Conservation (phyloP, 2,329 filamentous ascomycete species). For the Coniochaeta sp. region DNA sequence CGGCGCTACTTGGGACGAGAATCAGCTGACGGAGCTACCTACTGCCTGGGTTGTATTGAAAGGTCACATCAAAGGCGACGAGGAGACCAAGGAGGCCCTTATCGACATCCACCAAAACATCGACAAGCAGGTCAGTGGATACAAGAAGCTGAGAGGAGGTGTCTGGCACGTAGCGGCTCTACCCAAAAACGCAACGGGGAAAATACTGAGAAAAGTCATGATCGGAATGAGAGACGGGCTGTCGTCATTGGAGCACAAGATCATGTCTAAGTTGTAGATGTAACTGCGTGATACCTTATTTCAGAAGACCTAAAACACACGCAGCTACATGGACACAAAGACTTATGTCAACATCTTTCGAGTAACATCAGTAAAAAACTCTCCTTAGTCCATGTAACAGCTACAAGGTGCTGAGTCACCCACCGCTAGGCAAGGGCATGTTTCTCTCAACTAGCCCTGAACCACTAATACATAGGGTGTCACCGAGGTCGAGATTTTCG, state of each 20-base stretch:
- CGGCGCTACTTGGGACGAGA: slow-evolving; percentile 51
- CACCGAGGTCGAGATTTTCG: too few species aligned
- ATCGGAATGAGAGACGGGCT: neutral
- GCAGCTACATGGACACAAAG: too few species aligned
- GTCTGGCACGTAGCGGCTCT: slow-evolving; percentile 61
- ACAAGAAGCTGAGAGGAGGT: slow-evolving; percentile 65
- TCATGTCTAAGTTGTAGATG: neutral
- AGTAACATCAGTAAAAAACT: too few species aligned
- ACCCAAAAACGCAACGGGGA: slow-evolving; percentile 60
- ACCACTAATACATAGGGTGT: too few species aligned
- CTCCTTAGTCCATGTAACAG: too few species aligned
- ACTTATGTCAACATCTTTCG: too few species aligned
- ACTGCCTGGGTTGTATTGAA: slow-evolving; percentile 54
- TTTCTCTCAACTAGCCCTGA: too few species aligned
- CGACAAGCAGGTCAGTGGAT: slow-evolving; percentile 27
- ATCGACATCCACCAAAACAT: slow-evolving; percentile 21
- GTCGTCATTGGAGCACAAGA: neutral
- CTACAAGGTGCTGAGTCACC: too few species aligned
- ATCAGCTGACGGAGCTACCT: slow-evolving; percentile 60
- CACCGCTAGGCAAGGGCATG: too few species aligned
- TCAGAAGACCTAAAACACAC: neutral
- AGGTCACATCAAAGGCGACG: slow-evolving; percentile 25
- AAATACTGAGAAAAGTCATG: slow-evolving; percentile 37
- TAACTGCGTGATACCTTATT: neutral
- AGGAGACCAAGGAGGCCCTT: slow-evolving; percentile 30